Evolutionary conservation across 805 yeast species (phyloP).

Genomic region (Blastobotrys americana): DNA sequence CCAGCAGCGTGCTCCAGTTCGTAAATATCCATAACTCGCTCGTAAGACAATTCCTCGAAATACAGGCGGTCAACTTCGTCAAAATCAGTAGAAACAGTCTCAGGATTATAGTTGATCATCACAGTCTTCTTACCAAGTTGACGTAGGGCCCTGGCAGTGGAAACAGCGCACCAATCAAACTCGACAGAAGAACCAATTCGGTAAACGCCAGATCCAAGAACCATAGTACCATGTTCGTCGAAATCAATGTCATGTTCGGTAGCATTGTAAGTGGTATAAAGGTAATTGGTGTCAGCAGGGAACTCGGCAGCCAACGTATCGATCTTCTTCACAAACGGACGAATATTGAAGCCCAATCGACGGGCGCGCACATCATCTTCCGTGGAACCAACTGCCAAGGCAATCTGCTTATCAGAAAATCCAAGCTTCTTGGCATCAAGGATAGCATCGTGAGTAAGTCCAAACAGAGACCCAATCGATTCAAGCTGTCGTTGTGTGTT

Average conservation of each 20-base stretch:
- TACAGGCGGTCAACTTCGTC: conserved; percentile 97
- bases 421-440: conserved; percentile 85
- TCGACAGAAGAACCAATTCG: conserved; percentile 98
- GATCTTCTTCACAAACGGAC: conserved; percentile 92
- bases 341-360: conserved; percentile 72
- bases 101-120: conserved; percentile 97
- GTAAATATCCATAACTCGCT: conserved; percentile 95
- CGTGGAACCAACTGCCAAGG: conserved; percentile 57
- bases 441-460: conserved; percentile 62
- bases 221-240: conserved; percentile 87
- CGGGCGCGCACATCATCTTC: conserved; percentile 78
- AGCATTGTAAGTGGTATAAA: conserved; percentile 95
- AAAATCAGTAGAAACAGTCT: conserved; percentile 95
- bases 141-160: conserved; percentile 91
- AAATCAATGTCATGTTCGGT: conserved; percentile 75
- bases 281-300: conserved; percentile 94
- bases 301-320: conserved; percentile 98
- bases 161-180: conserved; percentile 99
- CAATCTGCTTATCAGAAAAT: conserved; percentile 92
- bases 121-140: conserved; percentile 81
- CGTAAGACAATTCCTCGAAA: conserved; percentile 91
- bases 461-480: conserved; percentile 48
- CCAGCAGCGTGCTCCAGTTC: conserved; percentile 87
- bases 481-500: conserved; percentile 79
- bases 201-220: conserved; percentile 97